These are phyloP conservation scores for Coniochaeta prunicola DNA, from an alignment of 2,329 filamentous ascomycete genomes.

Conservation along the genomic window DNA sequence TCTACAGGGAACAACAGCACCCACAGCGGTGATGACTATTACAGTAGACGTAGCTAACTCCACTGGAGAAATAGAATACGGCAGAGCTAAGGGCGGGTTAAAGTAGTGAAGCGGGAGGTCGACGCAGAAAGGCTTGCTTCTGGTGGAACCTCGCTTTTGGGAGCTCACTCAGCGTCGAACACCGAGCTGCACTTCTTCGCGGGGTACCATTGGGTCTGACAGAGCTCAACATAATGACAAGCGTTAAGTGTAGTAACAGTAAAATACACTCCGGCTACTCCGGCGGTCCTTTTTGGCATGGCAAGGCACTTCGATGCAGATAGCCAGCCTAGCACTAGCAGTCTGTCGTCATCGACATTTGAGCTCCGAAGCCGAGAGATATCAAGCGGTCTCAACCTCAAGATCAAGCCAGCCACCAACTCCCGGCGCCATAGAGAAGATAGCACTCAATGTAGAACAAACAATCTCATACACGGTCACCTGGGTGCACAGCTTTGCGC, in stretches of 20 bases:
- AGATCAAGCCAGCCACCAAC: neutral
- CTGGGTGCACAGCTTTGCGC: neutral
- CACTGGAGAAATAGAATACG: neutral
- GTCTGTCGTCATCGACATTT: neutral
- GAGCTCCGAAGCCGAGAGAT: neutral
- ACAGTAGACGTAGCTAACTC: neutral
- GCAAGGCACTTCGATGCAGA: neutral
- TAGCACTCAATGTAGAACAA: neutral
- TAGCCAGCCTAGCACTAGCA: neutral
- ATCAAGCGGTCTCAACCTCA: neutral
- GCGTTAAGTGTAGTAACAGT: neutral
- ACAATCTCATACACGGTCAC: neutral
- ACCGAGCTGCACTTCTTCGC: neutral
- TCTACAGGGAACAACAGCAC: neutral
- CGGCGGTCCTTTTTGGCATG: neutral
- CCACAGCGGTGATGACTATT: neutral
- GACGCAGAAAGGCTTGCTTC: neutral
- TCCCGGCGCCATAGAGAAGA: neutral
- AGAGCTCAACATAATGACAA: neutral
- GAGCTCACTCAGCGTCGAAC: slow-evolving; percentile 1
- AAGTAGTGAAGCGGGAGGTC: neutral
- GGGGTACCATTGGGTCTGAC: neutral
- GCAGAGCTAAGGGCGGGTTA: neutral
- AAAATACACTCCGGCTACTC: neutral
- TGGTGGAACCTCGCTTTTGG: neutral